These are phyloP conservation scores for Serendipita vermifera DNA, from an alignment of 768 basidiomycete species.

Conservation along the genomic window DNA sequence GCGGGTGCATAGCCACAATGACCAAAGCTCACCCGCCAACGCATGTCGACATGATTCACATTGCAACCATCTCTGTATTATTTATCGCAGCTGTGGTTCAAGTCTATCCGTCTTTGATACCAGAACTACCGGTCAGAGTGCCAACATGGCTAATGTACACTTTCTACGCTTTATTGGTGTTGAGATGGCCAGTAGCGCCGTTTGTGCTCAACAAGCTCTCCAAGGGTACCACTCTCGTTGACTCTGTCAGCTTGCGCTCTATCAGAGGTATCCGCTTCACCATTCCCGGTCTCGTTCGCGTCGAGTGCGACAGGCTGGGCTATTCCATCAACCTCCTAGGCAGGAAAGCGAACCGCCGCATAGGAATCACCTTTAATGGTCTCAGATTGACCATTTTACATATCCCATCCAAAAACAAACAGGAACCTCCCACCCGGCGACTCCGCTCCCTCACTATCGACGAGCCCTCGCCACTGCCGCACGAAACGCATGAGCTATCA, in stretches of 20 bases:
- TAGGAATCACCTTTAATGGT: not conserved
- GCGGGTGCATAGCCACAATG: too few relatives aligned
- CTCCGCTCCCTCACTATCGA: not conserved
- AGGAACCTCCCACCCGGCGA: not conserved
- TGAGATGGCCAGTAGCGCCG: constrained; percentile 1
- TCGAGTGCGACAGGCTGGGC: constrained; percentile 5
- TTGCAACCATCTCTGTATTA: not conserved
- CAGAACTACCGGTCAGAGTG: not conserved
- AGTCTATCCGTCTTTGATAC: not conserved
- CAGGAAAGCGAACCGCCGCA: not conserved
- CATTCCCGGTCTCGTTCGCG: not conserved
- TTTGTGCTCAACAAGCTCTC: constrained; percentile 3
- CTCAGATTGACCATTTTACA: not conserved
- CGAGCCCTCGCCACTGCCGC: not conserved
- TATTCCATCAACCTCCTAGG: not conserved
- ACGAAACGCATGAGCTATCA: too few relatives aligned
- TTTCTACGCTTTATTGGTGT: not conserved
- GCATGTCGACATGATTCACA: not conserved
- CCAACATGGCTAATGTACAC: not conserved
- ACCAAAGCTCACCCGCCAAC: too few relatives aligned
- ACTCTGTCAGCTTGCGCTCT: constrained; percentile 2
- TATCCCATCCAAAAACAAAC: not conserved
- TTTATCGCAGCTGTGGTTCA: not conserved
- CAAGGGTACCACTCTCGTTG: not conserved
- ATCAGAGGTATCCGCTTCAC: constrained; percentile 1